Conservation (phyloP, 2,329 filamentous ascomycete genomes). For the Polytolypa hystricis region DNA sequence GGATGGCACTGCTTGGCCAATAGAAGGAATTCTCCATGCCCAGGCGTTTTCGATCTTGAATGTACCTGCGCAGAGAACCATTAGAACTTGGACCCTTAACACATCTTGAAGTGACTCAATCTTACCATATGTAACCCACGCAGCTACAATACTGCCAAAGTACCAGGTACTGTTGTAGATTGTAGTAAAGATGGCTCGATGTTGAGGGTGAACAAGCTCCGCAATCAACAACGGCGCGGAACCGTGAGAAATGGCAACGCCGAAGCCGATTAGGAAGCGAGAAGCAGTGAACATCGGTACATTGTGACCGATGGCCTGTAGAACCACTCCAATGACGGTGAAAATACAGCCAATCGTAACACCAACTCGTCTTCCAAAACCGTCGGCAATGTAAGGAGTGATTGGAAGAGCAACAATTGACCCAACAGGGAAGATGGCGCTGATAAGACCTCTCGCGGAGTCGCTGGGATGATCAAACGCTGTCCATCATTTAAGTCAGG, state of each 20-base stretch:
- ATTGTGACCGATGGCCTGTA: conserved; percentile 19
- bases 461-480: conserved; percentile 20
- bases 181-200: conserved; percentile 19
- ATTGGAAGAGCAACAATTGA: conserved; percentile 38
- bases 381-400: conserved; percentile 39
- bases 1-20: conserved; percentile 52
- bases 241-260: conserved; percentile 18
- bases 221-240: conserved; percentile 19
- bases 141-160: conserved; percentile 36
- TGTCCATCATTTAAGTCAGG: not conserved
- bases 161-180: conserved; percentile 31
- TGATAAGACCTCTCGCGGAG: conserved; percentile 33
- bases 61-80: conserved; percentile 14
- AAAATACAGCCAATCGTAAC: conserved; percentile 32
- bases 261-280: conserved; percentile 21
- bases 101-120: not conserved
- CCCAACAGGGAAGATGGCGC: conserved; percentile 40
- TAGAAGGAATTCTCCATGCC: conserved; percentile 37
- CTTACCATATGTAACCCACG: conserved; percentile 30
- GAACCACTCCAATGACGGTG: conserved; percentile 19
- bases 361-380: conserved; percentile 36
- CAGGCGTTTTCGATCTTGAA: conserved; percentile 27
- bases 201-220: conserved; percentile 21
- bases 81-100: not conserved
- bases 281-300: conserved; percentile 21